Evolutionary conservation across 2,329 filamentous ascomycete species (phyloP), one percentile per base, ranked within the genome.

Genomic region (Monilinia laxa): DNA sequence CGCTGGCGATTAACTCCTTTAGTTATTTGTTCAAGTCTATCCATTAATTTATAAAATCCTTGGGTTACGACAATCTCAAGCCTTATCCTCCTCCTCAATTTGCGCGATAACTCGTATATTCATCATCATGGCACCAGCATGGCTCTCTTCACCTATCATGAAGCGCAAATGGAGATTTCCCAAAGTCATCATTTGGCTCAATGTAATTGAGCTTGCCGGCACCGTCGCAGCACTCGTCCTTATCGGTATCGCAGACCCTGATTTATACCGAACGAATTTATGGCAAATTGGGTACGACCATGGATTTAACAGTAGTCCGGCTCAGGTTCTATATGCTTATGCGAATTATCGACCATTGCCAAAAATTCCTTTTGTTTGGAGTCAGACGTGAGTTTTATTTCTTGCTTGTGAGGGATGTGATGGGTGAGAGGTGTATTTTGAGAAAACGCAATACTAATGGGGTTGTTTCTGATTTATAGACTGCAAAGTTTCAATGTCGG

Each of bases 401-500:
- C 56, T 28, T 45, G 18, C 40, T 49, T 3, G 16, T 10, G 25
- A 38, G 12, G 14, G 28, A 20, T 58, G 35, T 18, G 14, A 47
- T 35, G 7, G 28, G n/a, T 23, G 28, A 25, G 45, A 31, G 28
- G 28, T 51, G 28, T 35, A 5, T 31, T 18, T 55, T 38, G 28
- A 55, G 45, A 60, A 3, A 12, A 54, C 58, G 3, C 12, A 7
- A 64, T 18, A 53, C 70, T 73, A 56, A 73, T 60, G 10, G 20
- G 14, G 2, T 38, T 1, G 2, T 25, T 12, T 59, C 25, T 40
- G 10, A 2, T 38, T n/a, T 49, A 56, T 74, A 93, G 90, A 66
- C 81, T 92, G 69, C 92, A 90, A 58, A 82, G 89, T 72, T 92
- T 85, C 79, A 92, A 93, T 74, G 86, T 93, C 71, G 88, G 89